Evolutionary conservation across 805 yeast genomes (phyloP).

Genomic region (Metschnikowia similis): DNA sequence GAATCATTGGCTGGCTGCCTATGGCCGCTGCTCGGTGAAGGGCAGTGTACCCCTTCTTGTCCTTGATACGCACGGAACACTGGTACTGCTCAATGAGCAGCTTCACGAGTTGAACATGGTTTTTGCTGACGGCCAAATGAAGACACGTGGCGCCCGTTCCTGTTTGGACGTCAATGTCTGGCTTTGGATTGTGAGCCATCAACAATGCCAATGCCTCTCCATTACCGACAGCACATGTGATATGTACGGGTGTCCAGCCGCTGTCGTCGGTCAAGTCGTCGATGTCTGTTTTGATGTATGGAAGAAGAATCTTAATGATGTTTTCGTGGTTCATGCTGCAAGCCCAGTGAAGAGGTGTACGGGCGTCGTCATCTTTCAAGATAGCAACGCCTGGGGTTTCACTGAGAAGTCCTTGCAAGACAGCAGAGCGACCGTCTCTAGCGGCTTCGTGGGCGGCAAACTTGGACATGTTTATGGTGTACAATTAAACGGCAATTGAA

Average conservation of each 20-base stretch:
- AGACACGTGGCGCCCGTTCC: constrained; percentile 68
- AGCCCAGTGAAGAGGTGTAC: constrained; percentile 90
- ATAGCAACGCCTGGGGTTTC: constrained; percentile 47
- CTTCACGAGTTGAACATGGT: constrained; percentile 50
- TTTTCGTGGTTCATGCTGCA: constrained; percentile 56
- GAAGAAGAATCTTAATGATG: constrained; percentile 42
- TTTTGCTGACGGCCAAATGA: constrained; percentile 73
- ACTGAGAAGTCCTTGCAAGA: constrained; percentile 48
- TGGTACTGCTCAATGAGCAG: constrained; percentile 52
- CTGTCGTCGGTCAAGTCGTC: constrained; percentile 68
- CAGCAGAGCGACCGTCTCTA: constrained; percentile 50
- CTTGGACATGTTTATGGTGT: constrained; percentile 4
- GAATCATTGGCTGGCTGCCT: constrained; percentile 59
- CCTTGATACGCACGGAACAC: constrained; percentile 64
- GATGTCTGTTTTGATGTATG: constrained; percentile 44
- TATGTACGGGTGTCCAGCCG: constrained; percentile 88
- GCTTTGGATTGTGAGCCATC: constrained; percentile 44
- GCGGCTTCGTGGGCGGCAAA: constrained; percentile 57
- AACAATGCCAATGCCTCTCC: constrained; percentile 47
- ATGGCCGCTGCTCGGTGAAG: constrained; percentile 80
- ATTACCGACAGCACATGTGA: constrained; percentile 74
- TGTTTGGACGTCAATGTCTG: constrained; percentile 52
- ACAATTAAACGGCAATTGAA: background rate
- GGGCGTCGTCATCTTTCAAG: constrained; percentile 61
- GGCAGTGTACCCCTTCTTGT: constrained; percentile 60